Conservation (phyloP, 768 basidiomycete species). For the Hypsizygus marmoreus region DNA sequence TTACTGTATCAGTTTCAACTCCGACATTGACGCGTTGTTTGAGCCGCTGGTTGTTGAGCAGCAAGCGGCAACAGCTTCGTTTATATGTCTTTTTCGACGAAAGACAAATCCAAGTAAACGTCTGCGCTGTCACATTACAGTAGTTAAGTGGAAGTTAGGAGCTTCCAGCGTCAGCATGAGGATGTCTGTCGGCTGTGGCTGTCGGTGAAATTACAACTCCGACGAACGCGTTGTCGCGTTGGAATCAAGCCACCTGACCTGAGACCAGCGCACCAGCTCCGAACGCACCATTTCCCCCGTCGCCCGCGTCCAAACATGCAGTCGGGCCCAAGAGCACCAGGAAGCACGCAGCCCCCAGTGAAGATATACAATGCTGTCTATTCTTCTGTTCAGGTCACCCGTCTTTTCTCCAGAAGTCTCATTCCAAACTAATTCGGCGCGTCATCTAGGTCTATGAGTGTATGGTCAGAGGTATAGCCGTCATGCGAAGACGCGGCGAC, state of each 20-base stretch:
- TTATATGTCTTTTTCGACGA: too few relatives aligned
- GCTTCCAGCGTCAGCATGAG: too few relatives aligned
- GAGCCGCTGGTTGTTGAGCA: too few relatives aligned
- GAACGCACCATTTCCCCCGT: conserved; percentile 28
- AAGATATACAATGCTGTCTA: conserved; percentile 95
- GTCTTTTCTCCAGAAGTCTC: conserved; percentile 10
- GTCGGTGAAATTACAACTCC: conserved; percentile 29
- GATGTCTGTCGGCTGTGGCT: neutral
- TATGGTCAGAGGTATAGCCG: conserved; percentile 97
- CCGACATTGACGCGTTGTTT: conserved; percentile 20
- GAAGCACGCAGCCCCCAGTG: conserved; percentile 54
- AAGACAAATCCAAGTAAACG: too few relatives aligned
- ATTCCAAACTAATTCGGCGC: conserved; percentile 41
- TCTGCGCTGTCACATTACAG: too few relatives aligned
- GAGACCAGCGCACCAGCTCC: conserved; percentile 19
- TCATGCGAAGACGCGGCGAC: conserved; percentile 94
- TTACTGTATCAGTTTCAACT: conserved; percentile 17
- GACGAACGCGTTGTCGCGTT: conserved; percentile 43
- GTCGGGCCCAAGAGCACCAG: conserved; percentile 43
- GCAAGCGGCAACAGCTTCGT: too few relatives aligned
- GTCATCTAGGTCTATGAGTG: conserved; percentile 86
- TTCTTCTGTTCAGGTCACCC: conserved; percentile 76
- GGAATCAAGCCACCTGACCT: conserved; percentile 34
- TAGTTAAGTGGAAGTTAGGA: too few relatives aligned
- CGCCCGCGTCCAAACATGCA: conserved; percentile 42